Percentiles rank a stretch among this genome's conserved stretches.
These are phyloP conservation scores for Balakata baccata DNA, from an alignment of 345 rosid species.

Conservation along the genomic window DNA sequence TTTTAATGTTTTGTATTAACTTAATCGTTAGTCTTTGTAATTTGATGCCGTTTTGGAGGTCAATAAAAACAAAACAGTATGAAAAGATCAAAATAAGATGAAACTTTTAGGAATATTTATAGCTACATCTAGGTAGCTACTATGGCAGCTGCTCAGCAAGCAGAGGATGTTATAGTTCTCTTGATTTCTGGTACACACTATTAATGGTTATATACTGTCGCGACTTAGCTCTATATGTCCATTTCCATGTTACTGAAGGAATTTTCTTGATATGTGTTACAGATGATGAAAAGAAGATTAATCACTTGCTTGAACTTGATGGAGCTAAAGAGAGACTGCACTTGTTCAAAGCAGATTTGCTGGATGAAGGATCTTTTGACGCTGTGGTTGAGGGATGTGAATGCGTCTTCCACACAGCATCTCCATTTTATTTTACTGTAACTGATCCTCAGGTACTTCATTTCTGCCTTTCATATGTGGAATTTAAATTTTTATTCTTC, in stretches of 20 bases:
- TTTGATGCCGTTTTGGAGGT: no score
- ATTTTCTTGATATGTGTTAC: not conserved
- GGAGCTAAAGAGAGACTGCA: constrained; percentile 72
- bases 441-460: not conserved
- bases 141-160: no score
- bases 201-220: no score
- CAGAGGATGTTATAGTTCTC: no score
- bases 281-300: constrained; percentile 71
- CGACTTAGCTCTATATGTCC: no score
- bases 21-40: no score
- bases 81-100: no score
- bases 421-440: not conserved
- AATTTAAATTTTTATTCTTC: not conserved
- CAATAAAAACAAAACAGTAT: no score
- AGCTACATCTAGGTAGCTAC: no score
- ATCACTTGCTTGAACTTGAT: constrained; percentile 54
- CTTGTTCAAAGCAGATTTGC: constrained; percentile 66
- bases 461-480: not conserved
- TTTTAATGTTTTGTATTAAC: no score
- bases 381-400: constrained; percentile 8
- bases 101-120: no score
- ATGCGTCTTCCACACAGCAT: constrained; percentile 16
- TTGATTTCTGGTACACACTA: no score
- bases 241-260: not conserved
- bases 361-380: constrained; percentile 68